A percentile compares a stretch with the other conserved stretches of the same genome.
These are phyloP conservation scores for Pichia sp. DNA, from an alignment of 1,139 yeast genomes.

Conservation along the genomic window DNA sequence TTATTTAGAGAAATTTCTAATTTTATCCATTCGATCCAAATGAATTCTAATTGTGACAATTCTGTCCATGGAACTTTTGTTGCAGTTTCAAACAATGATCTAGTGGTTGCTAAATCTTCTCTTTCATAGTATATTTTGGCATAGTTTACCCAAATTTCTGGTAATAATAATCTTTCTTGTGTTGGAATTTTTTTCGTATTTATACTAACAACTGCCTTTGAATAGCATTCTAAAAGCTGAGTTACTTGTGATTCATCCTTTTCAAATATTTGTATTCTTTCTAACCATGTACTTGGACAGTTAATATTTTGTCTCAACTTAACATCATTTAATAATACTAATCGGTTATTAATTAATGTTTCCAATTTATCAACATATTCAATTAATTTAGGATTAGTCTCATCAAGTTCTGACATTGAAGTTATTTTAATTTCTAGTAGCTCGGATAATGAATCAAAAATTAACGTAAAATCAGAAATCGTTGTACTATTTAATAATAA, in stretches of 20 bases:
- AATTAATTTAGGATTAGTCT: slow-evolving; percentile 31
- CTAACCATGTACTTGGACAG: slow-evolving; percentile 63
- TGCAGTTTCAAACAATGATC: slow-evolving; percentile 52
- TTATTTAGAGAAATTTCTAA: slow-evolving; percentile 48
- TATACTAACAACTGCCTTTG: slow-evolving; percentile 60
- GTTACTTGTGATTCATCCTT: slow-evolving; percentile 16
- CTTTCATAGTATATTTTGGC: slow-evolving; percentile 55
- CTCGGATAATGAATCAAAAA: slow-evolving; percentile 61
- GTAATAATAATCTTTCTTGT: slow-evolving; percentile 33
- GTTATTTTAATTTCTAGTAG: slow-evolving; percentile 50
- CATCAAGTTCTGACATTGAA: slow-evolving; percentile 28
- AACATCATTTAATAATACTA: slow-evolving; percentile 58
- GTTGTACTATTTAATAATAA: slow-evolving; percentile 45
- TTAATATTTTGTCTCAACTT: slow-evolving; percentile 57
- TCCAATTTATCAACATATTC: slow-evolving; percentile 49
- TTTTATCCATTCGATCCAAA: slow-evolving; percentile 74
- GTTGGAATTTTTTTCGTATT: slow-evolving; percentile 48
- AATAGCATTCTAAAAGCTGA: slow-evolving; percentile 50
- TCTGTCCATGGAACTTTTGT: slow-evolving; percentile 62
- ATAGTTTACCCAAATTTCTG: slow-evolving; percentile 63
- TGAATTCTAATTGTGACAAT: slow-evolving; percentile 56
- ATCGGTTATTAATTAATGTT: slow-evolving; percentile 47
- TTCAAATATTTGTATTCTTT: slow-evolving; percentile 42
- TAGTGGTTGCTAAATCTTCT: slow-evolving; percentile 3
- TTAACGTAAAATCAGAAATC: slow-evolving; percentile 53